Base-by-base conservation (phyloP, 106 monocot genomes). In the Allium cepa region DNA sequence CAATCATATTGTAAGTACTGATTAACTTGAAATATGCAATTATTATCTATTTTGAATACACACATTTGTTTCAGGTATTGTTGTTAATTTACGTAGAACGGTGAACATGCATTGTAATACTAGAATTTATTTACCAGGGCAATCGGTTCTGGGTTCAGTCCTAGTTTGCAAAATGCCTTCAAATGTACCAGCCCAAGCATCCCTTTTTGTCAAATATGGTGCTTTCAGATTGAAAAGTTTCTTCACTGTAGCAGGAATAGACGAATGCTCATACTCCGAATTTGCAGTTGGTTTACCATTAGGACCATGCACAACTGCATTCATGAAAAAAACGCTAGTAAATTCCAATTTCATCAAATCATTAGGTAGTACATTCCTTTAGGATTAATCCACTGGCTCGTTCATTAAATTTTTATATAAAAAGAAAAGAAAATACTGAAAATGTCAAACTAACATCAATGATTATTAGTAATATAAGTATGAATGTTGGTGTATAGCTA, bases 191-290 rank as follows among this genome's bases (percentile, higher is more conserved):
- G 88, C 92, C 92, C 92, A 93, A 16, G 74, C 83, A 47, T 93
- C 92, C 50, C 88, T 83, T 47, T 77, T 88, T 0, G 92, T 93
- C 46, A 93, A 58, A 67, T 71, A 86, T 2, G 85, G 80, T 0
- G 83, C 78, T 9, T 72, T 69, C 6, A 93, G 74, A 60, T 93
- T 62, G 12, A 93, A 93, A 14, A 93, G 62, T 66, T 85, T 88
- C 80, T 85, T 93, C 50, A 88, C 83, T 0, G 92, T 92, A 1
- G 92, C 92, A 14, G 87, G 87, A 45, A 92, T 82, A 4, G 91
- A 92, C 10, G 91, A 92, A 70, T 92, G 92, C 78, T 92, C 92
- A 56, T 79, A 93, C 67, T 93, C 85, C 1, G 92, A 93, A 46
- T 85, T 83, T 18, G 82, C 55, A 22, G 81, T 79, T 10, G 92